A percentile compares a stretch with the other conserved stretches of the same genome.
These are phyloP conservation scores for Nicotiana sylvestris DNA, from an alignment of 257 asterid genomes.

Conservation along the genomic window DNA sequence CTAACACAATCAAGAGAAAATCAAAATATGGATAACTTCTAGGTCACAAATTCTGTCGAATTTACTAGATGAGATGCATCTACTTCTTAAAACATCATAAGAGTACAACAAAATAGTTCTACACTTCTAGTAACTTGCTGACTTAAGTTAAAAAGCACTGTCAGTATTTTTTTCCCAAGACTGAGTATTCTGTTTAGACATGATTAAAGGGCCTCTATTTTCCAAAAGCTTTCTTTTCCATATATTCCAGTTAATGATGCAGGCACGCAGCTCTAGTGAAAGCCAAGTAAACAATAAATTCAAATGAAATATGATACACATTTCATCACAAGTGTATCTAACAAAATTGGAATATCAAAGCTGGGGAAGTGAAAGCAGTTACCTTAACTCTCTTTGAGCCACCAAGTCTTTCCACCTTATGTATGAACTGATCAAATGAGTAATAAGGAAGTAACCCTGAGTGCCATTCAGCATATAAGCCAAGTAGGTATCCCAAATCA, in stretches of 20 bases:
- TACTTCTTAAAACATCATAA: not conserved
- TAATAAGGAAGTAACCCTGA: conserved; percentile 73
- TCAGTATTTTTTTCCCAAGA: not conserved
- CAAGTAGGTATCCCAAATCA: conserved; percentile 71
- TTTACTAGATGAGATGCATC: not conserved
- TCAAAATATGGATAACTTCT: not conserved
- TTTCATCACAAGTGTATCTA: not conserved
- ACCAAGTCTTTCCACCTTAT: conserved; percentile 82
- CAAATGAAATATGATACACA: not conserved
- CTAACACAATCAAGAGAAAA: not conserved
- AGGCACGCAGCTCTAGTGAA: not conserved
- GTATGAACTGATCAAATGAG: conserved; percentile 68
- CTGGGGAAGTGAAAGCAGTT: conserved; percentile 12
- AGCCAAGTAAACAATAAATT: not conserved
- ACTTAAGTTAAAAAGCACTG: not conserved
- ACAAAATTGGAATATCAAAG: not conserved
- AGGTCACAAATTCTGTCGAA: not conserved
- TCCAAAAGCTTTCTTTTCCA: not conserved
- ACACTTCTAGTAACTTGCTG: not conserved
- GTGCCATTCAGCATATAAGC: conserved; percentile 88
- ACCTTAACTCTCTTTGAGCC: conserved; percentile 76
- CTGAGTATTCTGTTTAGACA: not conserved
- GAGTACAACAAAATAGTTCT: not conserved
- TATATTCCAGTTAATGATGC: not conserved
- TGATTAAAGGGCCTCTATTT: not conserved